Evolutionary conservation across 2,329 filamentous ascomycete species (phyloP).

Genomic region (Leptodontidium sp.): DNA sequence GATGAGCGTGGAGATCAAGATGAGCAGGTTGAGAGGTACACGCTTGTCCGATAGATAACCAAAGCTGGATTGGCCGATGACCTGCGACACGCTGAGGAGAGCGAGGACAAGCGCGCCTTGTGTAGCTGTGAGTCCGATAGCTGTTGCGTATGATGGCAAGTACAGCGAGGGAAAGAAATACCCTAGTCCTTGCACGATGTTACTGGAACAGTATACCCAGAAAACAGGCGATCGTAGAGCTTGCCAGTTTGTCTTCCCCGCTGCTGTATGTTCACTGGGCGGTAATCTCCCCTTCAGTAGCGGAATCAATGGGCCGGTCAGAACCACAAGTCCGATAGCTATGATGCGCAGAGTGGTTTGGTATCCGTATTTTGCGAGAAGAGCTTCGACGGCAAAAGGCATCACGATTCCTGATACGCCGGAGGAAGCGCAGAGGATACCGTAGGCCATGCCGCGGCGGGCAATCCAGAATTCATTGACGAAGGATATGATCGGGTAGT

Average conservation of each 20-base stretch:
- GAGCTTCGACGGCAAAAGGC: constrained; percentile 61
- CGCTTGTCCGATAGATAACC: constrained; percentile 59
- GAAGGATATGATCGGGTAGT: constrained; percentile 64
- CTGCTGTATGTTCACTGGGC: constrained; percentile 39
- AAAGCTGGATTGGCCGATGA: constrained; percentile 57
- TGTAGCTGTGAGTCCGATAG: constrained; percentile 68
- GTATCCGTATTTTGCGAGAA: constrained; percentile 61
- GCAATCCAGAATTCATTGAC: constrained; percentile 70
- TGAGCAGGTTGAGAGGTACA: constrained; percentile 50
- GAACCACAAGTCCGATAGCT: constrained; percentile 57
- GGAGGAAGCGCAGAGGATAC: constrained; percentile 57
- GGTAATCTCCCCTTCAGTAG: constrained; percentile 64
- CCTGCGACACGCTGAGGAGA: constrained; percentile 58
- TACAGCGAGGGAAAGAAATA: constrained; percentile 60
- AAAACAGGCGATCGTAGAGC: constrained; percentile 56
- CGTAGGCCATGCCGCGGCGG: constrained; percentile 66
- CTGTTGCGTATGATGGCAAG: constrained; percentile 72
- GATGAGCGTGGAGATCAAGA: constrained; percentile 53
- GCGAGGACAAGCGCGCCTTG: constrained; percentile 67
- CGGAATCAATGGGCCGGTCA: constrained; percentile 62
- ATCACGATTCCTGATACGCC: constrained; percentile 60
- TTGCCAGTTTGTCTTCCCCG: constrained; percentile 52
- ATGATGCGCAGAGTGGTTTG: constrained; percentile 62
- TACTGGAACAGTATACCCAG: constrained; percentile 56
- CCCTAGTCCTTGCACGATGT: constrained; percentile 56